Evolutionary conservation across 2,329 filamentous ascomycete species (phyloP).

Genomic region (Samsoniella hepiali): DNA sequence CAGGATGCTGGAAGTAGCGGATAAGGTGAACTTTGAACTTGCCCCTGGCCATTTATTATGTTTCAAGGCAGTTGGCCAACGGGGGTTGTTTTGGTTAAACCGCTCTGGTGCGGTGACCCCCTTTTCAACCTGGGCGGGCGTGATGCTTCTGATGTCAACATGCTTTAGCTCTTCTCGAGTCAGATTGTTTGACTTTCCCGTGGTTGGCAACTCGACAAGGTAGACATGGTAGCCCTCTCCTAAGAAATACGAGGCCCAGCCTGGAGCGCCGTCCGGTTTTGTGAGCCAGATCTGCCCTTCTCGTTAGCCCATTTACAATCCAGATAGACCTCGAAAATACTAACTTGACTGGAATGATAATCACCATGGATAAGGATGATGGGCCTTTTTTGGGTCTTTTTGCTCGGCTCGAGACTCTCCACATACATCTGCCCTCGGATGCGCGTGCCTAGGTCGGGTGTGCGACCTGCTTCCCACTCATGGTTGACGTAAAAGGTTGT

Average conservation of each 20-base stretch:
- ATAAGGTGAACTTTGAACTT: conserved; percentile 6
- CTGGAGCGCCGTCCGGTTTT: conserved; percentile 44
- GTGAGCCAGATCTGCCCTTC: conserved; percentile 37
- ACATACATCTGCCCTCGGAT: conserved; percentile 36
- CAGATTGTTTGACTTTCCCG: conserved; percentile 35
- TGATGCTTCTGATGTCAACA: conserved; percentile 21
- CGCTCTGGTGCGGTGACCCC: conserved; percentile 33
- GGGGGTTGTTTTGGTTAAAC: not conserved
- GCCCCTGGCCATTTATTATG: conserved; percentile 42
- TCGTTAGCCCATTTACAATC: not conserved
- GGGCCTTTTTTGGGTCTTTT: conserved; percentile 23
- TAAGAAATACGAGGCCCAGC: conserved; percentile 46
- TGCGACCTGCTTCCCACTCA: conserved; percentile 23
- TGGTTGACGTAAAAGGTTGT: conserved; percentile 28
- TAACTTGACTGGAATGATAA: conserved; percentile 34
- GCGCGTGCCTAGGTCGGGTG: conserved; percentile 19
- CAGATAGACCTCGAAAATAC: not conserved
- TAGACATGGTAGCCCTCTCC: conserved; percentile 41
- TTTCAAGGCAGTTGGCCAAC: conserved; percentile 27
- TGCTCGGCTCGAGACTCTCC: conserved; percentile 28
- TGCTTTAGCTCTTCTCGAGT: conserved; percentile 23
- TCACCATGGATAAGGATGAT: conserved; percentile 37
- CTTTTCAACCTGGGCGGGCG: conserved; percentile 26
- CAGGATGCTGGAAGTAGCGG: not conserved
- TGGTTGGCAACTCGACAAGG: conserved; percentile 40